Evolutionary conservation across 768 basidiomycete species (phyloP), one percentile per base, ranked within the genome.

Genomic region (Pisolithus microcarpus): DNA sequence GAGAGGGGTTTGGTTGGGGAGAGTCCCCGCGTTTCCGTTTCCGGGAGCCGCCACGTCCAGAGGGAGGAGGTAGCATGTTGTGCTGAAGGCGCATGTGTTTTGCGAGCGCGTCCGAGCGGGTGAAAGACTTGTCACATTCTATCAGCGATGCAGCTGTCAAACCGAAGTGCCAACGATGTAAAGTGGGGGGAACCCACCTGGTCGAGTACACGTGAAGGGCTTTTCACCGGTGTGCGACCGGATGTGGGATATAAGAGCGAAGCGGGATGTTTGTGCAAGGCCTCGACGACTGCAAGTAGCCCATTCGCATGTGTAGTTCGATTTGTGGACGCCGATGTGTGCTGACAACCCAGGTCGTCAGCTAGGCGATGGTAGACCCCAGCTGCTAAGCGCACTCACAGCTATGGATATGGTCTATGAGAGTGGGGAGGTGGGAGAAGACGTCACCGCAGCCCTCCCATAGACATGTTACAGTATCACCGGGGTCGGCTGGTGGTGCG

Each of bases 71-170:
- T 2, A 75, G 75, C 62, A 87, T 82, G 58, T 86, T 84, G 69
- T 92, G 88, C 61, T 93, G 88, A 30, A 88, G 80, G 23, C 91
- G 84, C 80, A 92, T 85, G 66, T 96, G 93, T 63, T 95, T 95
- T 19, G 84, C 84, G 18, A 95, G 80, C 8, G 93, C 91, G 68
- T 96, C 93, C 1, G 91, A 91, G 39, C 93, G 91, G 8, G 92
- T 93, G 68, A 97, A 97, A 0, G 89, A 86, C 60, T 91, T 93
- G 73, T 91, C 90, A 64, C 94, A 97, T 71, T 93, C 93, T 94
- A 18, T 18, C 1, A 34, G 19, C 2, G 26, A 50, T 58, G 30
- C 7, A 21, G 15, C 59, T 21, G 49, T 38, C 23, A 26, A n/a
- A 18, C 7, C 36, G 19, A 30, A 6, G 48, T 38, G 28, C 1